phyloP scores from a whole-genome alignment of 2,329 filamentous ascomycete genomes.

The Cladophialophora chaetospira region DNA sequence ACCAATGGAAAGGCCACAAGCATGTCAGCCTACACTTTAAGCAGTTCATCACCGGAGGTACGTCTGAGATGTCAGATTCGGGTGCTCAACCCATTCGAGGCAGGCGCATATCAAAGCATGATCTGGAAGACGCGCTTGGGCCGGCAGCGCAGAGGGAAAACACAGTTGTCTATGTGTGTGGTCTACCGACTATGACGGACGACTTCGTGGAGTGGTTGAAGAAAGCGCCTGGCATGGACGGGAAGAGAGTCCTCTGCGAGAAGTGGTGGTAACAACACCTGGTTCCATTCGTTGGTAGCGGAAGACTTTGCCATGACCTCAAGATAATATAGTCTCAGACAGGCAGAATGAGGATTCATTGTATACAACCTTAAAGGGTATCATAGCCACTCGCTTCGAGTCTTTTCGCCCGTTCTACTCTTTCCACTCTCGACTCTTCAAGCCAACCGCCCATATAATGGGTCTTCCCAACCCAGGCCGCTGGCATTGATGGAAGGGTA shows the following conservation, averaged over 20 bases:
- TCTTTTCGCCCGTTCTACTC: no score
- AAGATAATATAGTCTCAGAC: no score
- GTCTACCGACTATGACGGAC: slow-evolving; percentile 70
- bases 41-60: slow-evolving; percentile 51
- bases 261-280: slow-evolving; percentile 71
- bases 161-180: slow-evolving; percentile 67
- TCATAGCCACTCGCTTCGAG: no score
- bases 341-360: no score
- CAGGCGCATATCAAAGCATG: slow-evolving; percentile 40
- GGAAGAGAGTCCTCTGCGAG: slow-evolving; percentile 58
- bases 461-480: no score
- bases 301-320: no score
- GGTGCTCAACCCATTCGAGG: slow-evolving; percentile 35
- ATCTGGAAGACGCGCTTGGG: slow-evolving; percentile 40
- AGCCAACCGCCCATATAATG: no score
- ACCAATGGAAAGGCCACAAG: slow-evolving; percentile 23
- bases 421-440: no score
- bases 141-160: slow-evolving; percentile 40
- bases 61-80: no score
- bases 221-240: slow-evolving; percentile 46
- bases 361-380: no score
- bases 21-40: slow-evolving; percentile 47
- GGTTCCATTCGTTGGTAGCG: no score
- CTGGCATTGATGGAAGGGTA: no score
- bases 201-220: slow-evolving; percentile 54